Percentiles rank a stretch among this genome's conserved stretches.
Evolutionary conservation across 176 grass and related monocot genomes (phyloP).

Genomic region (Microstegium vimineum): DNA sequence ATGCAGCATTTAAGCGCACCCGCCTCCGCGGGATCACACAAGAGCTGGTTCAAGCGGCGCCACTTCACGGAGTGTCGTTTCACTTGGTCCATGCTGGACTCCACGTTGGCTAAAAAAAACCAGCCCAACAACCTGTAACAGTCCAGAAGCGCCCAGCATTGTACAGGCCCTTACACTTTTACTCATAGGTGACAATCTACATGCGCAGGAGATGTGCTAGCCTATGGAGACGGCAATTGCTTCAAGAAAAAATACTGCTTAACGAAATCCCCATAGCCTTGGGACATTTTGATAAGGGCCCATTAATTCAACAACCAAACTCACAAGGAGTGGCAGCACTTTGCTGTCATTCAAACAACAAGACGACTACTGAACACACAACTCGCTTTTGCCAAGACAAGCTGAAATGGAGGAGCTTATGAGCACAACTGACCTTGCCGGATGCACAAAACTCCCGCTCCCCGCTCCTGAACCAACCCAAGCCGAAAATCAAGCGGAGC

Average conservation of each 20-base stretch:
- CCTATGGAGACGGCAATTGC: background rate
- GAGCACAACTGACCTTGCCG: slow-evolving; percentile 45
- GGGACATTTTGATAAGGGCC: background rate
- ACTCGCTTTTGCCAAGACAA: background rate
- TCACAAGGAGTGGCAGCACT: slow-evolving; percentile 2
- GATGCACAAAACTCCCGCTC: slow-evolving; percentile 27
- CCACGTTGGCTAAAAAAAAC: too few relatives aligned
- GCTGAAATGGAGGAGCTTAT: background rate
- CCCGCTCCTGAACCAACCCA: background rate
- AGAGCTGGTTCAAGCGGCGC: too few relatives aligned
- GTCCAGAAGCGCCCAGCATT: background rate
- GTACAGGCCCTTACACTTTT: too few relatives aligned
- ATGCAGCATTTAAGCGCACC: too few relatives aligned
- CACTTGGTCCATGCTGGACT: too few relatives aligned
- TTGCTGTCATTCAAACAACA: background rate
- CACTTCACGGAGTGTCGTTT: too few relatives aligned
- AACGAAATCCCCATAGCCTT: background rate
- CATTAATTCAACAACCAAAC: background rate
- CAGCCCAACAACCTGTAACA: too few relatives aligned
- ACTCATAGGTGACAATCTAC: background rate
- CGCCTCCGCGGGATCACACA: too few relatives aligned
- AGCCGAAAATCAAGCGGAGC: background rate
- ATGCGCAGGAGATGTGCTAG: background rate
- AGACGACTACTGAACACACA: background rate
- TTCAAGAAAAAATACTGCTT: background rate